Evolutionary conservation across 164 flowering plant genomes (phyloP).

Genomic region (Macadamia integrifolia): DNA sequence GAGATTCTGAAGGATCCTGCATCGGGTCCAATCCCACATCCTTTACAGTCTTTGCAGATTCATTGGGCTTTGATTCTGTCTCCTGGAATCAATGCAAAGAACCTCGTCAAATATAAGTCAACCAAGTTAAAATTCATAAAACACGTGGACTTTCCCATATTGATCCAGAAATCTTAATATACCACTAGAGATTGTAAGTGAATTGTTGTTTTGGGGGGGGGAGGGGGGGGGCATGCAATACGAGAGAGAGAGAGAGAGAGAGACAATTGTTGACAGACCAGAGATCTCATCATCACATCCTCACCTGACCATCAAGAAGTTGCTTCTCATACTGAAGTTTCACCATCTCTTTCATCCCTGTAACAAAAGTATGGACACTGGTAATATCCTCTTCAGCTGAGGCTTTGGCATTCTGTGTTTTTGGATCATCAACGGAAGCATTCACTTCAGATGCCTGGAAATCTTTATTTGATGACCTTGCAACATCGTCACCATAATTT

Average conservation of each 20-base stretch:
- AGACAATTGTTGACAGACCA: not conserved
- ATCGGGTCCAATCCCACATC: slow-evolving; percentile 59
- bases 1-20: slow-evolving; percentile 30
- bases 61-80: slow-evolving; percentile 18
- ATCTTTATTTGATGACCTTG: slow-evolving; percentile 21
- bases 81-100: slow-evolving; percentile 24
- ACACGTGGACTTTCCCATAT: not conserved
- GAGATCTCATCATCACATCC: not conserved
- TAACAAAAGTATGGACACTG: slow-evolving; percentile 66
- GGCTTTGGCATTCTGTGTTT: slow-evolving; percentile 13
- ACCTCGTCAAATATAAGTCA: not conserved
- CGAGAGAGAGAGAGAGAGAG: not conserved
- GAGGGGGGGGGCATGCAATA: not conserved
- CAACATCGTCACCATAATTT: slow-evolving; percentile 19
- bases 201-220: too few relatives aligned
- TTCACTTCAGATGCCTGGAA: slow-evolving; percentile 32
- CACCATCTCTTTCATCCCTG: slow-evolving; percentile 77
- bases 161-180: not conserved
- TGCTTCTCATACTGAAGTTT: slow-evolving; percentile 54
- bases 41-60: slow-evolving; percentile 29
- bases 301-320: slow-evolving; percentile 53
- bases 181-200: not conserved
- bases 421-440: slow-evolving; percentile 21
- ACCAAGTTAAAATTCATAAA: not conserved
- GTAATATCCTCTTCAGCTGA: slow-evolving; percentile 65